Base-by-base conservation (phyloP, 1,139 yeast genomes). In the Geotrichum carabidarum region DNA sequence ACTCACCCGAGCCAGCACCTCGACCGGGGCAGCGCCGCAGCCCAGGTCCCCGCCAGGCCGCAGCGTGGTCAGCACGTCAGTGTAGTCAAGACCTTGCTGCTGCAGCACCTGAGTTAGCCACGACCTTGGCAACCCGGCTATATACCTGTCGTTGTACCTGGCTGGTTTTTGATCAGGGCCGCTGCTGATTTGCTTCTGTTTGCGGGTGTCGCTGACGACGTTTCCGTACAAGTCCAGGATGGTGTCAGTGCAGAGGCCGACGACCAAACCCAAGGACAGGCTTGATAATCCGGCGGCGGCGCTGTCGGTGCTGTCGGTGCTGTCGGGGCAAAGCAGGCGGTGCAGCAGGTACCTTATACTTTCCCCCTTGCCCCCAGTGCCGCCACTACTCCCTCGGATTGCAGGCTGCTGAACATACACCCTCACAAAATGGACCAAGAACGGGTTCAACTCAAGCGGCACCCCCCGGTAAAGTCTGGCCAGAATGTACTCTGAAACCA, bases 361-460 rank as follows among this genome's bases (percentile, higher is more conserved):
- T 5, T 1, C 42, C n/a, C 17, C 9, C n/a, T n/a, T n/a, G 22
- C 46, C 46, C 11, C 44, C 8, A 15, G 11, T 32, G 7, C 37
- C 6, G 4, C 37, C 37, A n/a, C 37, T 34, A 7, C 37, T 34
- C 6, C 37, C 37, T 3, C 5, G 27, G 27, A 3, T 3, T 22
- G 5, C 27, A 6, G 30, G 22, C 4, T 34, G 48, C 42, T 45
- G 48, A 18, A 36, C 42, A 15, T 52, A 52, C 8, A 48, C 35
- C 27, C 55, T 51, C 42, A 48, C 15, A 30, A 52, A 52, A 31
- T 52, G 55, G 8, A 38, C 35, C 15, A 52, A 31, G 31, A 52
- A 52, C 30, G 55, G 55, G 15, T 48, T 43, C 36, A 34, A 11
- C 8, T 22, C 31, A 6, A 36, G 30, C 14, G 46, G 42, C 17